These are phyloP conservation scores for Trypanosoma scelopori DNA, from an alignment of 208 protist genomes.

Conservation along the genomic window DNA sequence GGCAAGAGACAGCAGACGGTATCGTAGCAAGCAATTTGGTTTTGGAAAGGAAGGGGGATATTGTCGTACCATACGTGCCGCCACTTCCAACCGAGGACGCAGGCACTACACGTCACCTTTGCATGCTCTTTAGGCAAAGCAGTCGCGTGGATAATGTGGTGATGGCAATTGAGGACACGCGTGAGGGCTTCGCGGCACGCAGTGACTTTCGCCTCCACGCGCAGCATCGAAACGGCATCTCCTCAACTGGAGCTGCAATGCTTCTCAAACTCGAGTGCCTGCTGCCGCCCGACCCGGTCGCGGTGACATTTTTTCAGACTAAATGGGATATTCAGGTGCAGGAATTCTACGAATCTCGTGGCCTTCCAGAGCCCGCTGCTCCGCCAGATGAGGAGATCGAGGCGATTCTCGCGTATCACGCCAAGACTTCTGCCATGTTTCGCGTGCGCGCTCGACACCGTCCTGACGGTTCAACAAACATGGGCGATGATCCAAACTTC, in stretches of 20 bases:
- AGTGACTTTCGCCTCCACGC: slow-evolving; percentile 73
- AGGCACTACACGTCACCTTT: slow-evolving; percentile 82
- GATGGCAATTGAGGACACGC: slow-evolving; percentile 33
- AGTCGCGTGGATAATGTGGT: slow-evolving; percentile 33
- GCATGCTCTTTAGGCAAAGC: slow-evolving; percentile 77
- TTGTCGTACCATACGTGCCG: slow-evolving; percentile 79
- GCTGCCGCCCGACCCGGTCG: slow-evolving; percentile 53
- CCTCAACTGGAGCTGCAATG: slow-evolving; percentile 28
- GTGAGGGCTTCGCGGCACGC: slow-evolving; percentile 45
- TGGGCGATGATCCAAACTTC: slow-evolving; percentile 81
- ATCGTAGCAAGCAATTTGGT: slow-evolving; percentile 12
- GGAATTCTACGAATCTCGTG: slow-evolving; percentile 85
- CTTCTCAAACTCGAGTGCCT: slow-evolving; percentile 57
- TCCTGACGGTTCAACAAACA: slow-evolving; percentile 82
- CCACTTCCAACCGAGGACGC: slow-evolving; percentile 90
- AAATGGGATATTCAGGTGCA: slow-evolving; percentile 94
- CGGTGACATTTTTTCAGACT: slow-evolving; percentile 87
- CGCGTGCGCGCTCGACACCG: slow-evolving; percentile 86
- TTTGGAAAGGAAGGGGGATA: slow-evolving; percentile 51
- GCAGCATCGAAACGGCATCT: slow-evolving; percentile 11
- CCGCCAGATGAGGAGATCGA: slow-evolving; percentile 77
- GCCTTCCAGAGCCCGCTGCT: slow-evolving; percentile 69
- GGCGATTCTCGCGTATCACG: slow-evolving; percentile 80
- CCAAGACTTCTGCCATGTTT: slow-evolving; percentile 45
- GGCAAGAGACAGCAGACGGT: slow-evolving; percentile 1